These are phyloP conservation scores for Pseudocercospora fuligena DNA, from an alignment of 2,329 filamentous ascomycete species.

Conservation along the genomic window DNA sequence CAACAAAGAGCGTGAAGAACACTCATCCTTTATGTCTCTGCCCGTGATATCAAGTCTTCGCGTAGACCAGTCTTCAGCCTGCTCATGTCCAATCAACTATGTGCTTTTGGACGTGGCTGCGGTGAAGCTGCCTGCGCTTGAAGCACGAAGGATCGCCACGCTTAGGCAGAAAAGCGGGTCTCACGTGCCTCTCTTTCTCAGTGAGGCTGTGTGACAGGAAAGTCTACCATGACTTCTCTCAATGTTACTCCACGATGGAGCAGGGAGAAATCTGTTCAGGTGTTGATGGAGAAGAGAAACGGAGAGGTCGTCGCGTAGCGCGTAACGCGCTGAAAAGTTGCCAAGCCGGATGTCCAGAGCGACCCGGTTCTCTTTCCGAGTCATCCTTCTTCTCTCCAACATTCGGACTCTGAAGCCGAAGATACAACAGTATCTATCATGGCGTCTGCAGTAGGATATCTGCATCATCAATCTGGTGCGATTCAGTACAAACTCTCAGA, in stretches of 20 bases:
- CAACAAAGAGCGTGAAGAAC: background rate
- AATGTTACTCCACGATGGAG: background rate
- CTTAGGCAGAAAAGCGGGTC: conserved; percentile 10
- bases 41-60: background rate
- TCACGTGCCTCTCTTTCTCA: background rate
- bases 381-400: no score
- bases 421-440: no score
- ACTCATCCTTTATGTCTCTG: conserved; percentile 1
- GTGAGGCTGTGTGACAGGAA: background rate
- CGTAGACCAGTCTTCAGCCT: conserved; percentile 21
- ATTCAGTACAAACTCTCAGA: background rate
- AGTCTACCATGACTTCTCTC: background rate
- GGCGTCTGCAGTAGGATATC: no score
- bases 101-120: background rate
- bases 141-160: conserved; percentile 13
- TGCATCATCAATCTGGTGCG: background rate
- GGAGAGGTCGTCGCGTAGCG: background rate
- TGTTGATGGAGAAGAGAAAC: background rate
- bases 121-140: conserved; percentile 17
- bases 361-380: background rate
- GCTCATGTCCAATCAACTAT: conserved; percentile 19
- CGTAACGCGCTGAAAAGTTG: background rate
- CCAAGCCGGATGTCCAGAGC: background rate
- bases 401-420: no score
- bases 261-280: background rate